Conservation (phyloP, 1,284 basidiomycete species). For the Cryptococcus sp. region DNA sequence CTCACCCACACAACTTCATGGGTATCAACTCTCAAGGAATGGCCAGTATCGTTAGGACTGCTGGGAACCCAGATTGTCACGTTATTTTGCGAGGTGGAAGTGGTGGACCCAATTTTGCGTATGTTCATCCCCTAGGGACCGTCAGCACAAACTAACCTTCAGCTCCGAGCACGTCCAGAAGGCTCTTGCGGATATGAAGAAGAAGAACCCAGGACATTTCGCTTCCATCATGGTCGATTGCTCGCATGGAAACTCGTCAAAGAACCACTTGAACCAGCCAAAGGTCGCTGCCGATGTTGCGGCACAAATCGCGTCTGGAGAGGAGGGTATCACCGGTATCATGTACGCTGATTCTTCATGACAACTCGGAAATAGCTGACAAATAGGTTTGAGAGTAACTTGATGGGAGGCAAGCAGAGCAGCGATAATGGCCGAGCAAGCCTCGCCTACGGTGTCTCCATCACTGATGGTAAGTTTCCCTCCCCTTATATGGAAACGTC, state of each 20-base stretch:
- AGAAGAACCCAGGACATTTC: conserved; percentile 53
- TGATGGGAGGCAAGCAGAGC: conserved; percentile 81
- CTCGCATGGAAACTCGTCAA: conserved; percentile 73
- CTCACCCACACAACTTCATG: conserved; percentile 94
- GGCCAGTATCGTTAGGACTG: conserved; percentile 91
- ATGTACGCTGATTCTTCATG: conserved; percentile 55
- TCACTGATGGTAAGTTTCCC: conserved; percentile 71
- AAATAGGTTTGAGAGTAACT: conserved; percentile 70
- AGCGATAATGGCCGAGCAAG: conserved; percentile 52
- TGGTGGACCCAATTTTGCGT: conserved; percentile 77
- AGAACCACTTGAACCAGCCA: conserved; percentile 87
- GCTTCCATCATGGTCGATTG: conserved; percentile 52
- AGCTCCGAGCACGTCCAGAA: conserved; percentile 64
- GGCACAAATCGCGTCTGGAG: conserved; percentile 70
- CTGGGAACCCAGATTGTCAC: conserved; percentile 86
- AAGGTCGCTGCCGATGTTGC: conserved; percentile 73
- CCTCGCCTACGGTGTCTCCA: conserved; percentile 79
- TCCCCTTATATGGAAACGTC: too few species aligned
- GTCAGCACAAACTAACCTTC: not conserved
- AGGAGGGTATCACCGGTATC: conserved; percentile 80
- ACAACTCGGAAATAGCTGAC: not conserved
- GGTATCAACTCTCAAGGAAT: conserved; percentile 92
- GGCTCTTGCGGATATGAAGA: conserved; percentile 64
- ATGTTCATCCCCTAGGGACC: conserved; percentile 11
- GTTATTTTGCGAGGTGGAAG: conserved; percentile 89